These are phyloP conservation scores for Coemansia sp. DNA, from an alignment of 192 early-diverging fungal genomes.

Conservation along the genomic window DNA sequence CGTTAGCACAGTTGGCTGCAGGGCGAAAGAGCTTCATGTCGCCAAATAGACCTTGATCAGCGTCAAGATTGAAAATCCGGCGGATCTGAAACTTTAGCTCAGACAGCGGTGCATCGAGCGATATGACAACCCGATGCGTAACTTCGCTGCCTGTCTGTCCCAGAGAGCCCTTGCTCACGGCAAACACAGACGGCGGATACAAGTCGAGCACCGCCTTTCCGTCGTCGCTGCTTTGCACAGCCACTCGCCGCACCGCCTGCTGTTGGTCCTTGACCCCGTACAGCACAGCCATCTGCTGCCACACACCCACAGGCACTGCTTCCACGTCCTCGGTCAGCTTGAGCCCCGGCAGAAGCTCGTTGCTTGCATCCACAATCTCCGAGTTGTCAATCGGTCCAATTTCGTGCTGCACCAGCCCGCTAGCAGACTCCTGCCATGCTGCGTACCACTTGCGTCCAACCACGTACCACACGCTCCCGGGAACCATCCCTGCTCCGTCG, in stretches of 20 bases:
- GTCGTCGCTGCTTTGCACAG: neutral
- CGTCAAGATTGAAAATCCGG: constrained; percentile 5
- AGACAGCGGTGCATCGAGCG: constrained; percentile 21
- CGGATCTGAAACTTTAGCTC: constrained; percentile 27
- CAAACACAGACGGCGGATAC: constrained; percentile 24
- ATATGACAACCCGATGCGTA: constrained; percentile 19
- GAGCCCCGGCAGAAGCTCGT: constrained; percentile 41
- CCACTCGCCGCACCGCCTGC: constrained; percentile 15
- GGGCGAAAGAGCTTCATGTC: constrained; percentile 10
- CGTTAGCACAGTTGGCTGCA: neutral
- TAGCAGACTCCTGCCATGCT: constrained; percentile 47
- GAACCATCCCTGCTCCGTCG: constrained; percentile 20
- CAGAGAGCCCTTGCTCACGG: neutral
- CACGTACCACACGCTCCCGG: constrained; percentile 53
- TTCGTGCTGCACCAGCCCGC: constrained; percentile 14
- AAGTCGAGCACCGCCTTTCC: constrained; percentile 20
- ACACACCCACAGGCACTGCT: constrained; percentile 51
- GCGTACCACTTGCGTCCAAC: constrained; percentile 48
- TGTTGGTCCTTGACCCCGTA: constrained; percentile 27
- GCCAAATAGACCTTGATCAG: neutral
- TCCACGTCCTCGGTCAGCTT: constrained; percentile 25
- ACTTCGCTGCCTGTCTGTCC: neutral
- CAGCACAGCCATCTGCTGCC: constrained; percentile 51
- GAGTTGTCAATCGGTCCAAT: constrained; percentile 56
- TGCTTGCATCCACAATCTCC: constrained; percentile 21